Conservation (phyloP, 2,329 filamentous ascomycete genomes). For the Rosellinia necatrix region DNA sequence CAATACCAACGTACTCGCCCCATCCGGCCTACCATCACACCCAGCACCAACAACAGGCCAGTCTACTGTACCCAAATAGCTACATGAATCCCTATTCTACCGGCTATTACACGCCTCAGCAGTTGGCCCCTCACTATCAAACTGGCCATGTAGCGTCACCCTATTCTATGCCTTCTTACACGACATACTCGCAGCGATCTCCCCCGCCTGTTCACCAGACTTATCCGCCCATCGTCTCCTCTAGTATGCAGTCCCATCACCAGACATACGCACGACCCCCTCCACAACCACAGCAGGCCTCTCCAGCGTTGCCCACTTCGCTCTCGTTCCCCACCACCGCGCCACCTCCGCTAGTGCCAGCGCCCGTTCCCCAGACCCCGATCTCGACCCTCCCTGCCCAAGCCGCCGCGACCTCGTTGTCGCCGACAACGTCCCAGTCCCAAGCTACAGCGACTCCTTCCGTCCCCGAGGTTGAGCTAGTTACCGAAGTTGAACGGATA, state of each 20-base stretch:
- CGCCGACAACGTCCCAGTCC: conserved; percentile 52
- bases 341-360: conserved; percentile 47
- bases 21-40: conserved; percentile 45
- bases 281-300: conserved; percentile 48
- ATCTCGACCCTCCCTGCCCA: conserved; percentile 57
- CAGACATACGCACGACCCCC: conserved; percentile 52
- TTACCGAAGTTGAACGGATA: too few relatives aligned
- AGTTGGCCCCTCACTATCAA: conserved; percentile 65
- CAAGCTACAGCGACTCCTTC: conserved; percentile 35
- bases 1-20: conserved; percentile 44
- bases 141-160: conserved; percentile 51
- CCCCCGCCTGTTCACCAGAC: conserved; percentile 52
- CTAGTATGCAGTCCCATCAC: conserved; percentile 43
- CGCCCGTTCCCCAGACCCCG: conserved; percentile 53
- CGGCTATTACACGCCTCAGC: conserved; percentile 52
- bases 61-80: conserved; percentile 52
- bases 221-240: conserved; percentile 57
- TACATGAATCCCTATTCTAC: conserved; percentile 57
- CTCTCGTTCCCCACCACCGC: conserved; percentile 49
- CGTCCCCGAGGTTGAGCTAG: conserved; percentile 35
- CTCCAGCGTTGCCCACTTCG: conserved; percentile 60
- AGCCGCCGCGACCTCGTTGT: conserved; percentile 47
- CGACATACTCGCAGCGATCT: conserved; percentile 40
- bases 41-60: conserved; percentile 38
- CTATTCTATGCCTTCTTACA: conserved; percentile 54